Percentiles rank a stretch among this genome's conserved stretches.
These are phyloP conservation scores for Leucosporidium scottii DNA, from an alignment of 768 basidiomycete species.

Conservation along the genomic window DNA sequence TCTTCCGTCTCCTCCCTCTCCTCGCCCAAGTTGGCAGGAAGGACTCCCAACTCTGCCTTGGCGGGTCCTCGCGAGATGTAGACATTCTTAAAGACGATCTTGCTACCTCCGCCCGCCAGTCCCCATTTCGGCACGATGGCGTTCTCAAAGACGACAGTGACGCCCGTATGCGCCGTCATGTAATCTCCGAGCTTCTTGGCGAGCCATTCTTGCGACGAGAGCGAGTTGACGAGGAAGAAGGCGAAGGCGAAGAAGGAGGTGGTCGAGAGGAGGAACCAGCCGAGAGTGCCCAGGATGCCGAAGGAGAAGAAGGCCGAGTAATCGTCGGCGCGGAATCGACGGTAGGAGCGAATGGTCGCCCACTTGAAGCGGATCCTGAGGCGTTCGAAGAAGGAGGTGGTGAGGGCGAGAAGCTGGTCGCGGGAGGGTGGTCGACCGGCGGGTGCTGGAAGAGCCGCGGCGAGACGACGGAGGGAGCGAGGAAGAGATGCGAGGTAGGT, in stretches of 20 bases:
- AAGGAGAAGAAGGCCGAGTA: conserved; percentile 92
- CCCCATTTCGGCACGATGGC: conserved; percentile 94
- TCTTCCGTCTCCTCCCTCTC: conserved; percentile 15
- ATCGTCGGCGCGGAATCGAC: conserved; percentile 92
- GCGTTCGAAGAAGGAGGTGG: conserved; percentile 85
- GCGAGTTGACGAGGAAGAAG: conserved; percentile 79
- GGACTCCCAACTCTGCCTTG: conserved; percentile 28
- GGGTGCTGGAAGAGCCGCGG: conserved; percentile 65
- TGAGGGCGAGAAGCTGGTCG: conserved; percentile 79
- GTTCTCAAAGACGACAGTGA: conserved; percentile 91
- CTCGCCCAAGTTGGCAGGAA: conserved; percentile 13
- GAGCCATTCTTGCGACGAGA: conserved; percentile 61
- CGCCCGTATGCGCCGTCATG: conserved; percentile 83
- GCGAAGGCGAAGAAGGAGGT: conserved; percentile 94
- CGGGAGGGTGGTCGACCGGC: conserved; percentile 54
- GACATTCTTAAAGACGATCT: conserved; percentile 93
- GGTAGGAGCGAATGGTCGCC: conserved; percentile 91
- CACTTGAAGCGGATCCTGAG: conserved; percentile 88
- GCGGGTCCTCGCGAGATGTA: conserved; percentile 75
- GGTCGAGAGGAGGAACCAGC: conserved; percentile 95
- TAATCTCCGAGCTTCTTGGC: conserved; percentile 86
- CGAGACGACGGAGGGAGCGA: conserved; percentile 70
- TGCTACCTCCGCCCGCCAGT: conserved; percentile 46
- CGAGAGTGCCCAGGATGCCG: conserved; percentile 89
- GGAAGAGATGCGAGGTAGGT: conserved; percentile 51